A percentile compares a stretch with the other conserved stretches of the same genome.
These are phyloP conservation scores for Neopestalotiopsis rosae DNA, from an alignment of 2,329 filamentous ascomycete species.

Conservation along the genomic window DNA sequence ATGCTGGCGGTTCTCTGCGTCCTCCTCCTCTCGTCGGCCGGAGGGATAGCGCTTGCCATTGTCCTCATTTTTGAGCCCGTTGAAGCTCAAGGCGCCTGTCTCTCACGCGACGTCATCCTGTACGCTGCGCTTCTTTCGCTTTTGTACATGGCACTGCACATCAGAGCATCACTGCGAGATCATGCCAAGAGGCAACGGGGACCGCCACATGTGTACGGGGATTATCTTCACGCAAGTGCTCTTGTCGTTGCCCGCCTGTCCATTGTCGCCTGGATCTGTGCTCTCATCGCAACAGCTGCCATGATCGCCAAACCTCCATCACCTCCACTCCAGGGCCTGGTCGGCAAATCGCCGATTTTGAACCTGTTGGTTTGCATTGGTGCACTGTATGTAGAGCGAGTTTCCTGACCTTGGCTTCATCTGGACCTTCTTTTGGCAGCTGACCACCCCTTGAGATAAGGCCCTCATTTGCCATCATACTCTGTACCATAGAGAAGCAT, in stretches of 20 bases:
- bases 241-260: slow-evolving; percentile 35
- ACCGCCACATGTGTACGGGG: slow-evolving; percentile 34
- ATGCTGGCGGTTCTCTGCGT: slow-evolving; percentile 33
- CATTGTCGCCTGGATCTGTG: slow-evolving; percentile 36
- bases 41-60: slow-evolving; percentile 34
- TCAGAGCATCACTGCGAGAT: slow-evolving; percentile 32
- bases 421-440: neutral
- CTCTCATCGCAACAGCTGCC: slow-evolving; percentile 35
- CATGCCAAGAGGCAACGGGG: slow-evolving; percentile 26
- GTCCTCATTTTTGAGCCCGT: slow-evolving; percentile 30
- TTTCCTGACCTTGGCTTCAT: neutral
- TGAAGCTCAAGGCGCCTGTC: slow-evolving; percentile 29
- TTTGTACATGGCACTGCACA: slow-evolving; percentile 36
- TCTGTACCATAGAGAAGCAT: slow-evolving; percentile 35
- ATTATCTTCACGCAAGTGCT: slow-evolving; percentile 36
- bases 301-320: slow-evolving; percentile 29
- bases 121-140: slow-evolving; percentile 32
- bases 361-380: slow-evolving; percentile 36
- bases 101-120: slow-evolving; percentile 37
- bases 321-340: slow-evolving; percentile 22
- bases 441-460: slow-evolving; percentile 25
- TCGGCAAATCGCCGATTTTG: slow-evolving; percentile 36
- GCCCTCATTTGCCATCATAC: slow-evolving; percentile 35
- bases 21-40: slow-evolving; percentile 35
- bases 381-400: slow-evolving; percentile 33